Conservation (phyloP, 2,329 filamentous ascomycete genomes). For the Stenocarpella maydis region DNA sequence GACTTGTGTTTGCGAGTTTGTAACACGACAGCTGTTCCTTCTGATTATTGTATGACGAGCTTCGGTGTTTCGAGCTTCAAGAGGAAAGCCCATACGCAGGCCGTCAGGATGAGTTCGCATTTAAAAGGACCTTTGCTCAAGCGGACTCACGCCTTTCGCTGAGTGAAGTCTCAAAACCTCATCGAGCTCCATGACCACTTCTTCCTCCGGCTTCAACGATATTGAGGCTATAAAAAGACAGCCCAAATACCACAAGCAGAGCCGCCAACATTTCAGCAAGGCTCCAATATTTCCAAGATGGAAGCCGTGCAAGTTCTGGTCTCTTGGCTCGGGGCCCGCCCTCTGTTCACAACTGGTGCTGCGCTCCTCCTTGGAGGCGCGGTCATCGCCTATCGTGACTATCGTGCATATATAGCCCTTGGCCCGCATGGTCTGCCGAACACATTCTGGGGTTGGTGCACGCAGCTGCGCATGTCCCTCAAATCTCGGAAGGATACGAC, state of each 20-base stretch:
- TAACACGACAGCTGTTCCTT: not conserved
- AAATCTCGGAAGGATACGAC: constrained; percentile 40
- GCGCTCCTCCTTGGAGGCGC: constrained; percentile 9
- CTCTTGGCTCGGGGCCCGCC: not conserved
- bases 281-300: not conserved
- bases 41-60: not conserved
- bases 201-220: not conserved
- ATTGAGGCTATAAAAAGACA: not conserved
- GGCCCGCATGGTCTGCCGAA: constrained; percentile 30
- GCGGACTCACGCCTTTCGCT: not conserved
- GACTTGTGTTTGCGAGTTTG: not conserved
- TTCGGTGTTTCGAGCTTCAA: constrained; percentile 18
- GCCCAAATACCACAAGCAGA: not conserved
- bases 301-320: not conserved
- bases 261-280: not conserved
- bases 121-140: not conserved
- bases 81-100: not conserved
- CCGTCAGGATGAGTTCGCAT: not conserved
- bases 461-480: constrained; percentile 37
- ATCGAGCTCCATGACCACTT: no score
- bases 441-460: constrained; percentile 32
- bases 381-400: constrained; percentile 27
- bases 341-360: not conserved
- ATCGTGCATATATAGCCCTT: constrained; percentile 27
- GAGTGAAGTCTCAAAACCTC: not conserved